These are phyloP conservation scores for Talaromyces piceae DNA, from an alignment of 2,329 filamentous ascomycete species.

Conservation along the genomic window DNA sequence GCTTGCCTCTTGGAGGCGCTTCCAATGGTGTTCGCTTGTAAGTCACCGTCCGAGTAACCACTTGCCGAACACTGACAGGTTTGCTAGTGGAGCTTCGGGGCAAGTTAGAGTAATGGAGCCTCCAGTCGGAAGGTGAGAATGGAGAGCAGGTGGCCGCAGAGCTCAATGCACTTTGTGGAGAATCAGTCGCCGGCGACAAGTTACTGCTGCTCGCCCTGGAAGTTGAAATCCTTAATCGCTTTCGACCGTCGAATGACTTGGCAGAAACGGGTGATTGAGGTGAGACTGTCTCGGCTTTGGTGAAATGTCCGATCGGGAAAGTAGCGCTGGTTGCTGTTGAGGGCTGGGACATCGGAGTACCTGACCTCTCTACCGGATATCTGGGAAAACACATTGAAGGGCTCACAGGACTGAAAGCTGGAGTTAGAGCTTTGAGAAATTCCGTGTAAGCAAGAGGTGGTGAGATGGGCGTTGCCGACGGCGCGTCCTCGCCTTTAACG, in stretches of 20 bases:
- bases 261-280: slow-evolving; percentile 49
- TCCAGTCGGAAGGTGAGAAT: slow-evolving; percentile 77
- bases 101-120: slow-evolving; percentile 55
- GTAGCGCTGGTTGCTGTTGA: slow-evolving; percentile 31
- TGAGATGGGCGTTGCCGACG: slow-evolving; percentile 75
- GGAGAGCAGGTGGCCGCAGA: slow-evolving; percentile 59
- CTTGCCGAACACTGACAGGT: slow-evolving; percentile 67
- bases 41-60: slow-evolving; percentile 88
- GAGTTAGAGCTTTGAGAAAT: slow-evolving; percentile 76
- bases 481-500: slow-evolving; percentile 60
- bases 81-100: slow-evolving; percentile 57
- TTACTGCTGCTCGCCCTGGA: slow-evolving; percentile 50
- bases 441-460: slow-evolving; percentile 86
- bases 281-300: slow-evolving; percentile 51
- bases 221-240: slow-evolving; percentile 67
- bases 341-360: slow-evolving; percentile 29
- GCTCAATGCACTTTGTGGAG: slow-evolving; percentile 51
- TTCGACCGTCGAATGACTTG: slow-evolving; percentile 49
- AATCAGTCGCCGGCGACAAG: slow-evolving; percentile 55
- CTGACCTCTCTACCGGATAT: slow-evolving; percentile 21
- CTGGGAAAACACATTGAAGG: slow-evolving; percentile 49
- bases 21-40: slow-evolving; percentile 72
- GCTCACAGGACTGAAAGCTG: slow-evolving; percentile 60
- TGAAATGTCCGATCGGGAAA: slow-evolving; percentile 48
- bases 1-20: slow-evolving; percentile 85